These are phyloP conservation scores for Solanum bulbocastanum DNA, from an alignment of 257 asterid species.

Conservation along the genomic window DNA sequence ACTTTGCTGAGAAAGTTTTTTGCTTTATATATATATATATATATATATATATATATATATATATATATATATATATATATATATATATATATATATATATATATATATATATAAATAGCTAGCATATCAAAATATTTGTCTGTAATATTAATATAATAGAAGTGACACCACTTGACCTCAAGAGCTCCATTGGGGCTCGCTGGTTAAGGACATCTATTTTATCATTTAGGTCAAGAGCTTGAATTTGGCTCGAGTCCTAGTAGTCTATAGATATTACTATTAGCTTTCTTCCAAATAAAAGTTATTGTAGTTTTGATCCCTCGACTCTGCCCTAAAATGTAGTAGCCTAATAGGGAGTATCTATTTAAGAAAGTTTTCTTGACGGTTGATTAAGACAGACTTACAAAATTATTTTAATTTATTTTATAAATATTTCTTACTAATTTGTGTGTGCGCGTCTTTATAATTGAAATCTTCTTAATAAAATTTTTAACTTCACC, in stretches of 20 bases:
- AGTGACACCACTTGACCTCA: not conserved
- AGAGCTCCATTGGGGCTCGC: not conserved
- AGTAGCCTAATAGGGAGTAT: not conserved
- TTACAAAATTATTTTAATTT: not conserved
- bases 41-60: no score
- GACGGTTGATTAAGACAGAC: not conserved
- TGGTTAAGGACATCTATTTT: not conserved
- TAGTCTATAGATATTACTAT: not conserved
- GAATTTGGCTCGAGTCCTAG: not conserved
- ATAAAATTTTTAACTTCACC: not conserved
- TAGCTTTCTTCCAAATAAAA: not conserved
- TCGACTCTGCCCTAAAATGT: not conserved
- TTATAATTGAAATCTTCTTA: not conserved
- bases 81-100: no score
- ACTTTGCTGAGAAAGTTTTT: not conserved
- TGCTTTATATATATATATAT: no score
- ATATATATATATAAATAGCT: not conserved
- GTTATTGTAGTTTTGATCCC: not conserved
- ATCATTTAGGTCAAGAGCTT: not conserved
- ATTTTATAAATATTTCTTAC: no score
- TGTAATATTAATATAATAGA: not conserved
- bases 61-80: no score
- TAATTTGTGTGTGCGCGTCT: not conserved
- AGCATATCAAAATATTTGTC: not conserved
- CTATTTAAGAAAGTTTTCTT: not conserved